A percentile compares a stretch with the other conserved stretches of the same genome.
Conservation (phyloP, 2,329 filamentous ascomycete species). For the Metarhizium brunneum region DNA sequence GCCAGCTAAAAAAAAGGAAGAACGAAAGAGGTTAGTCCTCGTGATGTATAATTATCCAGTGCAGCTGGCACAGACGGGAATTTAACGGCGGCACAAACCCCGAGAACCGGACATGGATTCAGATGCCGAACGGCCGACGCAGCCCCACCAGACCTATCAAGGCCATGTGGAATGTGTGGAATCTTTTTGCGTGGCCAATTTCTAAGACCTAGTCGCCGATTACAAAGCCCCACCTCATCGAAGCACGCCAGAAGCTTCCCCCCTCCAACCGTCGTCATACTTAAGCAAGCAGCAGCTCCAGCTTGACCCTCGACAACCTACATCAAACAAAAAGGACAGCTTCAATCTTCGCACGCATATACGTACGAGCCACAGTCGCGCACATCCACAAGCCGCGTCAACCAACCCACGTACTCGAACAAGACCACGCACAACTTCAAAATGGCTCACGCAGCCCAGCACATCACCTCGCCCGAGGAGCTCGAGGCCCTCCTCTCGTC, state of each 20-base stretch:
- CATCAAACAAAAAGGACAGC: not conserved
- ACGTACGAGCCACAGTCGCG: no score
- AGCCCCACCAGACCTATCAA: no score
- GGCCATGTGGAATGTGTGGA: no score
- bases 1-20: no score
- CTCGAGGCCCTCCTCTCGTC: constrained; percentile 27
- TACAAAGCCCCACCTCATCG: constrained; percentile 1
- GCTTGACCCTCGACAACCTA: not conserved
- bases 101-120: no score
- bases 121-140: no score
- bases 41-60: no score
- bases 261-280: not conserved
- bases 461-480: constrained; percentile 21
- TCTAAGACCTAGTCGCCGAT: not conserved
- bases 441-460: constrained; percentile 13
- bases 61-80: no score
- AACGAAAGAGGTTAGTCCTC: no score
- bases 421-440: not conserved
- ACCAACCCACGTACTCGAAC: not conserved
- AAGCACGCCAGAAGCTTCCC: not conserved
- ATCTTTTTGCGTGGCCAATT: not conserved
- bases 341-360: not conserved
- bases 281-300: not conserved
- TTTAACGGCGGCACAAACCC: no score
- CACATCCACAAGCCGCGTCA: not conserved